A percentile compares a stretch with the other conserved stretches of the same genome.
Conservation (phyloP, 495 filamentous ascomycete species). For the Penicillium antarcticum region DNA sequence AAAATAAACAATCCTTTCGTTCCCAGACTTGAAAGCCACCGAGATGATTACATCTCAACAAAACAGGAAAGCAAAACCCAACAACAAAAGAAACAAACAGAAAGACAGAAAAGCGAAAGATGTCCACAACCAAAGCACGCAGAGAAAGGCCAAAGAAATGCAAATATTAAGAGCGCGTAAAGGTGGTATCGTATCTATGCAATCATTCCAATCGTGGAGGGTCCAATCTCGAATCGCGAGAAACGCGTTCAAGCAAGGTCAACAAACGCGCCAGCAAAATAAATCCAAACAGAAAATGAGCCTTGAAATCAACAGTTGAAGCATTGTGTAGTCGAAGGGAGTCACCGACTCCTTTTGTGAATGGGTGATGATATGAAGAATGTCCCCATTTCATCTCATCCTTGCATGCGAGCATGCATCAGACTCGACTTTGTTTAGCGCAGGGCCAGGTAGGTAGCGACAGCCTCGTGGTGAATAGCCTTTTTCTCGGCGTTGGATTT, state of each 20-base stretch:
- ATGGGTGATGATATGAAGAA: no score
- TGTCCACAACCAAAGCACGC: not conserved
- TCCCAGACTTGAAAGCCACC: no score
- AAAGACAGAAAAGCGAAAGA: no score
- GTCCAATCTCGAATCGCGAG: not conserved
- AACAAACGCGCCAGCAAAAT: not conserved
- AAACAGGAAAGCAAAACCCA: no score
- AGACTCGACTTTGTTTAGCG: conserved; percentile 10
- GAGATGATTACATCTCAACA: no score
- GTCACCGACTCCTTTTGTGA: no score
- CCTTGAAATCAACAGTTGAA: not conserved
- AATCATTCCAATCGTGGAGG: conserved; percentile 19
- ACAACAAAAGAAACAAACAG: no score
- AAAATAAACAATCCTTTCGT: no score
- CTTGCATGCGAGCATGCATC: not conserved
- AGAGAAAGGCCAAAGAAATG: not conserved
- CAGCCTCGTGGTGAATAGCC: conserved; percentile 27
- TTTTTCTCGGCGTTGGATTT: conserved; percentile 8
- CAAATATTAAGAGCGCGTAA: not conserved
- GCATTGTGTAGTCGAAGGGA: no score
- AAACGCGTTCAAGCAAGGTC: not conserved
- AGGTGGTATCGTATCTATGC: conserved; percentile 3
- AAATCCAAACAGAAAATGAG: not conserved
- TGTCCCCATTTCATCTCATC: no score
- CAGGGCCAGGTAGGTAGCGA: conserved; percentile 28